A percentile compares a stretch with the other conserved stretches of the same genome.
These are phyloP conservation scores for Lonicera japonica DNA, from an alignment of 129 eudicot genomes.

Conservation along the genomic window DNA sequence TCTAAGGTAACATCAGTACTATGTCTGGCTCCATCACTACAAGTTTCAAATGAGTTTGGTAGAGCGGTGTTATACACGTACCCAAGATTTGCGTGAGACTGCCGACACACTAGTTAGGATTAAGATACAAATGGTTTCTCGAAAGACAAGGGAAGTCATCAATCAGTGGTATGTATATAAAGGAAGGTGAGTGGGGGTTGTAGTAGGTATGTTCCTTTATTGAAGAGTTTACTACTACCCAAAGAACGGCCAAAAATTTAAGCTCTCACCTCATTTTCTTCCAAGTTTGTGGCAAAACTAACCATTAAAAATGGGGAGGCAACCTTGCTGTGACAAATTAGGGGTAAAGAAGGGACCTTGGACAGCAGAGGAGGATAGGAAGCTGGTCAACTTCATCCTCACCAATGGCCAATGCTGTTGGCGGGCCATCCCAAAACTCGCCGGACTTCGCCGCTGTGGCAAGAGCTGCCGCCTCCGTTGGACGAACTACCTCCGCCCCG, in stretches of 20 bases:
- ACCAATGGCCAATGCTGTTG: constrained; percentile 90
- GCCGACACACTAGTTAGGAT: background rate
- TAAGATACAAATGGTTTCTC: background rate
- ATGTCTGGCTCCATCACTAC: too few relatives aligned
- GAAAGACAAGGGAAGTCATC: background rate
- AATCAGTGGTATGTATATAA: background rate
- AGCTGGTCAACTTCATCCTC: constrained; percentile 67
- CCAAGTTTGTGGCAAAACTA: background rate
- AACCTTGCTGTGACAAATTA: constrained; percentile 87
- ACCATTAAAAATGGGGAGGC: constrained; percentile 54
- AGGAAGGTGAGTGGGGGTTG: constrained; percentile 1
- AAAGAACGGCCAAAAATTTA: too few relatives aligned
- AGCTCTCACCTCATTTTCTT: too few relatives aligned
- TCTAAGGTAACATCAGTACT: too few relatives aligned
- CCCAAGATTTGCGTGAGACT: background rate
- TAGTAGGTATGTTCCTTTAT: constrained; percentile 19
- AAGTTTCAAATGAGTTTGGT: too few relatives aligned
- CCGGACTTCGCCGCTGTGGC: constrained; percentile 85
- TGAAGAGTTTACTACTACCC: background rate
- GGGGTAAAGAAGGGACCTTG: constrained; percentile 94
- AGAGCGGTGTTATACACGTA: background rate
- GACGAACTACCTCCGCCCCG: constrained; percentile 94
- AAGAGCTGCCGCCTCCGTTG: constrained; percentile 92
- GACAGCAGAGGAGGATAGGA: constrained; percentile 94
- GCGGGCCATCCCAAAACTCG: constrained; percentile 90